A percentile compares a stretch with the other conserved stretches of the same genome.
Conservation (phyloP, 805 yeast genomes). For the Wickerhamiella siamensis region DNA sequence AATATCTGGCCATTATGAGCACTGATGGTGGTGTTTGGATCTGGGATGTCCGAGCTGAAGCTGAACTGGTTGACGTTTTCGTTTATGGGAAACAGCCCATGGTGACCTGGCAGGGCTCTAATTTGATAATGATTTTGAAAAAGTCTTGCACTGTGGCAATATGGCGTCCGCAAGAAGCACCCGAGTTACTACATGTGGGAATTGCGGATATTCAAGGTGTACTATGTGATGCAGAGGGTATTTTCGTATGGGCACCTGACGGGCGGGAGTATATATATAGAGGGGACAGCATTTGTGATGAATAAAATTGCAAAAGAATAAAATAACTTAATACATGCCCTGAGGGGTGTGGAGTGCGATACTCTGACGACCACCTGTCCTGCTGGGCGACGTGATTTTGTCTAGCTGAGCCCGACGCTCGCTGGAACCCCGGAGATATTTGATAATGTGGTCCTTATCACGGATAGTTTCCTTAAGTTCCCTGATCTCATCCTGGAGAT, state of each 20-base stretch:
- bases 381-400: background rate
- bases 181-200: no score
- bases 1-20: background rate
- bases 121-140: no score
- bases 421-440: slow-evolving; percentile 41
- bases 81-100: background rate
- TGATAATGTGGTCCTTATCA: slow-evolving; percentile 68
- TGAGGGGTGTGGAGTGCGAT: background rate
- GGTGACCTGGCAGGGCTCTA: background rate
- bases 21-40: background rate
- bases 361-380: background rate
- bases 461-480: slow-evolving; percentile 47
- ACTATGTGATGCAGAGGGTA: no score
- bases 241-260: no score
- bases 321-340: no score
- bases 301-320: no score
- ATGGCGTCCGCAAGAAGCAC: no score
- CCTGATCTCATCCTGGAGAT: slow-evolving; percentile 52
- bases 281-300: no score
- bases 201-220: no score
- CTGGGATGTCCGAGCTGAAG: background rate
- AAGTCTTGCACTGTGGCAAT: no score
- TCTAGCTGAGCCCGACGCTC: background rate
- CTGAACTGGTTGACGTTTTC: background rate
- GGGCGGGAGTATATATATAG: no score